Conservation (phyloP, 352 stramenopile species). For the Pythium sp. region DNA sequence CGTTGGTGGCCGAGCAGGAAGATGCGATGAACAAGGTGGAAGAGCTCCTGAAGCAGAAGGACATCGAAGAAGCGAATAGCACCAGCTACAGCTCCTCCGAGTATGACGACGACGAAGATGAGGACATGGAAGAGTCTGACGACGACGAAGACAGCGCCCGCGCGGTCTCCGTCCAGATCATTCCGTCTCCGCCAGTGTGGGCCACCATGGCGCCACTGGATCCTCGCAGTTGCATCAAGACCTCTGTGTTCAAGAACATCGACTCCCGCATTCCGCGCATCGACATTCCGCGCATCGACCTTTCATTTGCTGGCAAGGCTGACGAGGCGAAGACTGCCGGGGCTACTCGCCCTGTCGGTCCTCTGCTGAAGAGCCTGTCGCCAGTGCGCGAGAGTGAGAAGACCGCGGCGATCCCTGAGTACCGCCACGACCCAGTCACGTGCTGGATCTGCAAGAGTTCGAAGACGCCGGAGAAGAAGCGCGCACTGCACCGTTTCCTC, state of each 20-base stretch:
- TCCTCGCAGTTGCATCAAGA: conserved; percentile 74
- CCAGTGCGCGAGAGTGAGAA: conserved; percentile 53
- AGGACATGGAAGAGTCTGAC: conserved; percentile 25
- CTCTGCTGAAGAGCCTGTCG: conserved; percentile 29
- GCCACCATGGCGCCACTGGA: conserved; percentile 58
- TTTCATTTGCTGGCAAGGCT: conserved; percentile 35
- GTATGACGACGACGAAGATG: conserved; percentile 28
- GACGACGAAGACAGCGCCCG: conserved; percentile 20
- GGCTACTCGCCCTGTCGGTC: background rate
- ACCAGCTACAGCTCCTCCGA: conserved; percentile 31
- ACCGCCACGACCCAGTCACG: conserved; percentile 66
- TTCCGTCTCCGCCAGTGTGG: conserved; percentile 53
- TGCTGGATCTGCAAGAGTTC: conserved; percentile 89
- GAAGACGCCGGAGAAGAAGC: conserved; percentile 81
- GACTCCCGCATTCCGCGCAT: conserved; percentile 74
- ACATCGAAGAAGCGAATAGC: conserved; percentile 37
- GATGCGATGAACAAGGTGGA: conserved; percentile 21
- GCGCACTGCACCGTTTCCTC: conserved; percentile 74
- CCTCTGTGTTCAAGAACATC: conserved; percentile 70
- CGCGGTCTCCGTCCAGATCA: conserved; percentile 31
- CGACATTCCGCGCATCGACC: conserved; percentile 67
- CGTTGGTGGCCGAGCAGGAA: conserved; percentile 48
- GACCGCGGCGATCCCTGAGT: conserved; percentile 29
- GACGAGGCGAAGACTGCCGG: conserved; percentile 20
- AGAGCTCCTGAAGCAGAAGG: conserved; percentile 27